phyloP scores from a whole-genome alignment of 495 filamentous ascomycete species.

The Pseudoneurospora amorphoporcata region DNA sequence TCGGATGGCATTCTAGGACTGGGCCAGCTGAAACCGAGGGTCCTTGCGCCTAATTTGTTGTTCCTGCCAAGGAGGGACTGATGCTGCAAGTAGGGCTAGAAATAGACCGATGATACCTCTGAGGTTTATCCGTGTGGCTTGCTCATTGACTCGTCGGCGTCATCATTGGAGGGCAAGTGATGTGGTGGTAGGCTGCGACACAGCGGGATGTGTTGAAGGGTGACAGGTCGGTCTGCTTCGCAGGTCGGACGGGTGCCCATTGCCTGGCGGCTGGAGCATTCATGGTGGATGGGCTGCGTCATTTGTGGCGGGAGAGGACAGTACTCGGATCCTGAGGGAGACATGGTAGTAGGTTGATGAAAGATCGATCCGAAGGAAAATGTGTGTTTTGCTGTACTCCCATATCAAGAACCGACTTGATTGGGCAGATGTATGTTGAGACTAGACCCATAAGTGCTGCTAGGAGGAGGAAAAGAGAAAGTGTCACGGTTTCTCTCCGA shows the following conservation, averaged over 20 bases:
- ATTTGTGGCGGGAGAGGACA: background rate
- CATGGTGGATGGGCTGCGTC: background rate
- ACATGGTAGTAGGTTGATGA: background rate
- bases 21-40: background rate
- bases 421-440: background rate
- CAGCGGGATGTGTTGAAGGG: background rate
- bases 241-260: background rate
- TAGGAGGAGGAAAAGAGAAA: background rate
- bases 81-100: background rate
- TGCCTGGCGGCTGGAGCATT: background rate
- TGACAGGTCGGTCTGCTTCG: background rate
- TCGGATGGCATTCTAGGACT: background rate
- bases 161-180: background rate
- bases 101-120: background rate
- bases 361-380: background rate
- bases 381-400: background rate
- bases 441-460: no score
- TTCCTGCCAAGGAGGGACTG: background rate
- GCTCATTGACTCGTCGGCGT: background rate
- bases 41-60: background rate
- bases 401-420: background rate
- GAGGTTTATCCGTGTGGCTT: background rate
- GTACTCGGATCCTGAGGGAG: background rate
- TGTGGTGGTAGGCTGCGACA: background rate
- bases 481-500: background rate